phyloP scores from a whole-genome alignment of 805 yeast genomes.

The Sugiyamaella qingdaonensis region DNA sequence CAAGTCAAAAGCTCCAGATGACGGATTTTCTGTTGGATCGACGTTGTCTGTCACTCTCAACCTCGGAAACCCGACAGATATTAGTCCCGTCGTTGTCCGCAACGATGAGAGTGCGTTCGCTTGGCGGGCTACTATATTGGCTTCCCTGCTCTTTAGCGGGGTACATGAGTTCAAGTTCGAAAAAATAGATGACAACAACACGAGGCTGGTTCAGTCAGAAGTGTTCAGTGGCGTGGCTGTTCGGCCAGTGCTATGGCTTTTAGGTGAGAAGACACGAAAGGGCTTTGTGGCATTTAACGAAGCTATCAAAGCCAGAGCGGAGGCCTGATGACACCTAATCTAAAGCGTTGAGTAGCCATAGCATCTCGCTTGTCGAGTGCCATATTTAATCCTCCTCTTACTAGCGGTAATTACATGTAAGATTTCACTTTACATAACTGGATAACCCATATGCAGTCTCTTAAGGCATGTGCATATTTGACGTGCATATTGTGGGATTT shows the following conservation, averaged over 20 bases:
- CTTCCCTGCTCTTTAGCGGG: background rate
- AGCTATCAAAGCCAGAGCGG: constrained; percentile 2
- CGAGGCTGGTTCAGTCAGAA: constrained; percentile 2
- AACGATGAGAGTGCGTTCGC: constrained; percentile 4
- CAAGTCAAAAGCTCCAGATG: too few species aligned
- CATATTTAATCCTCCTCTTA: too few species aligned
- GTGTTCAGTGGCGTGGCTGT: background rate
- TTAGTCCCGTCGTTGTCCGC: background rate
- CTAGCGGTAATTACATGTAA: too few species aligned
- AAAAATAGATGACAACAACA: constrained; percentile 2
- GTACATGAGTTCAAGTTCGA: constrained; percentile 3
- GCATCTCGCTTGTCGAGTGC: too few species aligned
- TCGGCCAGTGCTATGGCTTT: background rate
- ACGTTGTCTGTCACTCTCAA: background rate
- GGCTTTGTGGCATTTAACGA: constrained; percentile 2
- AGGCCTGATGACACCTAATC: background rate
- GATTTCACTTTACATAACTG: too few species aligned
- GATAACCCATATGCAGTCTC: too few species aligned
- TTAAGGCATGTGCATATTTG: too few species aligned
- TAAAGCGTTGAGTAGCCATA: too few species aligned
- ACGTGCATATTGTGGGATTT: background rate
- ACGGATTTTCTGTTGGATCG: too few species aligned
- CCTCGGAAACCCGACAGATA: background rate
- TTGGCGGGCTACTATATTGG: background rate
- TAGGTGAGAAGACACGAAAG: background rate